phyloP scores from a whole-genome alignment of 139 green algal species.

The Micractinium sp. region DNA sequence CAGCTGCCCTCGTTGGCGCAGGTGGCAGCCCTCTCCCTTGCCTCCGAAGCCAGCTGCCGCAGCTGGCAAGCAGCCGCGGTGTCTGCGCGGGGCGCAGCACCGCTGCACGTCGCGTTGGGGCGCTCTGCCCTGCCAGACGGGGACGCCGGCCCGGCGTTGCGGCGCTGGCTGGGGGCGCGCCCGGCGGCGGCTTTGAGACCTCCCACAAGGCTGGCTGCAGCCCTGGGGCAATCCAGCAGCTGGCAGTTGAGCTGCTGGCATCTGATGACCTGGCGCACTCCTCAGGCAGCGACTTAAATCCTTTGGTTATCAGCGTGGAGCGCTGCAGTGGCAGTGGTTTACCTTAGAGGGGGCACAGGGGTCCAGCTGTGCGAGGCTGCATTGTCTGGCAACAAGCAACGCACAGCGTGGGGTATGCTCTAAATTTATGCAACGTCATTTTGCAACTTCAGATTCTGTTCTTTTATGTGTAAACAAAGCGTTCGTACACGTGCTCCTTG shows the following conservation, averaged over 20 bases:
- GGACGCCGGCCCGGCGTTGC: background rate
- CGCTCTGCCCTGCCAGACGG: background rate
- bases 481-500: no score
- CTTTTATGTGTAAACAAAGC: no score
- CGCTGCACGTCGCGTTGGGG: background rate
- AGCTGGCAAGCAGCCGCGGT: background rate
- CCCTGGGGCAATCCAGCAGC: background rate
- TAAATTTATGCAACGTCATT: no score
- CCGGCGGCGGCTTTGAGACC: background rate
- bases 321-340: no score
- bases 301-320: no score
- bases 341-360: no score
- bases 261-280: background rate
- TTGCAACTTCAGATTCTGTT: no score
- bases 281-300: no score
- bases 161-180: background rate
- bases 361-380: no score
- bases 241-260: background rate
- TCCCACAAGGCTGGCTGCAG: background rate
- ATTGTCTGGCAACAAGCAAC: no score
- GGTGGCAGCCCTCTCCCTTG: background rate
- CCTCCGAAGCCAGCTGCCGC: constrained; percentile 1
- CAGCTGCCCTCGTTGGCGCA: background rate
- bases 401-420: no score
- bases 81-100: background rate